Base-by-base conservation (phyloP, 108 stramenopile genomes). In the Fragilaria radians region DNA sequence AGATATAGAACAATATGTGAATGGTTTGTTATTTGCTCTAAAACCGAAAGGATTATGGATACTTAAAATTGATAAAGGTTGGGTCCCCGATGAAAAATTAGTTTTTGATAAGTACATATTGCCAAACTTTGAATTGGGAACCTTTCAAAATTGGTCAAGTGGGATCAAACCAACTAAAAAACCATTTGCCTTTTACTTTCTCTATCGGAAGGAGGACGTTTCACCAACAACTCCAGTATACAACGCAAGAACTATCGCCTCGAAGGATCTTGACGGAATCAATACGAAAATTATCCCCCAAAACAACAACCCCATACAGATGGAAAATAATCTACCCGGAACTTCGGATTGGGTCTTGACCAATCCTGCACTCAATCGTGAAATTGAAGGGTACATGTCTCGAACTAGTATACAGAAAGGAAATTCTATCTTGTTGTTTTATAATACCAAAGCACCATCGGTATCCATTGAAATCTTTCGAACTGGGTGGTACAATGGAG, bases 341-440 rank as follows among this genome's bases (percentile, higher is more conserved):
- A 42, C 36, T 42, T 14, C 36, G 11, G 36, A 42, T 42, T 42
- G 36, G 36, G 14, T 42, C 36, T 42, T 42, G 36, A 11, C 58
- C n/a, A 59, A 59, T 14, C 58, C 58, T 32, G 58, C 58, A 19
- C 5, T 5, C 5, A 14, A 46, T 46, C 45, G 58, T 23, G 58
- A 59, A 46, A 29, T 59, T 29, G 58, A 59, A 59, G 58, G 58
- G 46, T 59, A 59, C 58, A 59, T 59, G 58, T 59, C 58, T 46
- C 17, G 42, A 5, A 47, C 58, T 23, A 47, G 45, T 11, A 29
- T 59, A 28, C 28, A 59, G 19, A 59, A 46, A 21, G 58, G 58
- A 21, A 17, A 47, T 11, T 23, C 18, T 17, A 59, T 59, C 31
- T 14, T 22, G 5, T 22, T 59, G 9, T 59, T 46, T 25, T 26